Percentiles rank a stretch among this genome's conserved stretches.
These are phyloP conservation scores for Clarireedia hainanense DNA, from an alignment of 2,329 filamentous ascomycete genomes.

Conservation along the genomic window DNA sequence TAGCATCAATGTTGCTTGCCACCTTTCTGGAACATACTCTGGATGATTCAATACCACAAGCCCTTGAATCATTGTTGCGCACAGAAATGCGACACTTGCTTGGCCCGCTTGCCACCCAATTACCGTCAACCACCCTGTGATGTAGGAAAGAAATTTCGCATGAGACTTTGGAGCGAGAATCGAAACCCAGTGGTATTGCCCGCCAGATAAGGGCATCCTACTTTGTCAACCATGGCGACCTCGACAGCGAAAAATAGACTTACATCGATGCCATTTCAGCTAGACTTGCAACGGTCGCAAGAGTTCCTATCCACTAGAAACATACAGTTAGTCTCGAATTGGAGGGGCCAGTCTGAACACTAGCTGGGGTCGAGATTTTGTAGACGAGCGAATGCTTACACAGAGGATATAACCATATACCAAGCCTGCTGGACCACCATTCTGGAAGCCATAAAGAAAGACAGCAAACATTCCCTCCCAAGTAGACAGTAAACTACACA, in stretches of 20 bases:
- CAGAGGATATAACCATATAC: conserved; percentile 32
- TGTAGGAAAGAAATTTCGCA: conserved; percentile 47
- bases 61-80: conserved; percentile 38
- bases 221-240: neutral
- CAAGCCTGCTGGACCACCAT: conserved; percentile 28
- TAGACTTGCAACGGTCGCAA: conserved; percentile 15
- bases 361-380: too few relatives aligned
- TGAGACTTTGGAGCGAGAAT: conserved; percentile 39
- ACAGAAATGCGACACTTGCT: conserved; percentile 34
- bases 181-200: conserved; percentile 51
- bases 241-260: conserved; percentile 5
- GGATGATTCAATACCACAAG: conserved; percentile 30
- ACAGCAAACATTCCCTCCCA: conserved; percentile 31
- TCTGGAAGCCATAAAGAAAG: conserved; percentile 17
- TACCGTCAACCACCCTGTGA: conserved; percentile 39
- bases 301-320: conserved; percentile 21
- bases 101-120: conserved; percentile 38
- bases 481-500: conserved; percentile 34
- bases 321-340: neutral
- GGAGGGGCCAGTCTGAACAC: neutral
- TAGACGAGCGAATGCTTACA: neutral
- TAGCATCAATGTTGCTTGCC: conserved; percentile 36
- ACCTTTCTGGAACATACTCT: conserved; percentile 29
- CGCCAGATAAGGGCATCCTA: conserved; percentile 45
- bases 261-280: conserved; percentile 24